Evolutionary conservation across 2,329 filamentous ascomycete species (phyloP).

Genomic region (Saccharata proteae): DNA sequence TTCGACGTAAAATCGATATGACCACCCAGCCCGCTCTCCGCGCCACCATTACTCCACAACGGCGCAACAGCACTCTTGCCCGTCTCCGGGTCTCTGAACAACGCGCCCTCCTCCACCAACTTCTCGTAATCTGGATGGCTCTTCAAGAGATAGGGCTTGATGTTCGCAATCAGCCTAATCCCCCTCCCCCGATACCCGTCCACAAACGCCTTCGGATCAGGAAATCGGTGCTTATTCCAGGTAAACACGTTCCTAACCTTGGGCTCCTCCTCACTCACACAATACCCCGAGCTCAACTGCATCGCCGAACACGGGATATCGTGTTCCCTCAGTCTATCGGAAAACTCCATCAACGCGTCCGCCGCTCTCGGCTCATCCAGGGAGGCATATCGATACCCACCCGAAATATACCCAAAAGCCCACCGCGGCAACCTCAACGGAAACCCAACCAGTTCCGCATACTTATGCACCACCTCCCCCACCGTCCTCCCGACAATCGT

Average conservation of each 20-base stretch:
- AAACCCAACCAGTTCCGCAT: slow-evolving; percentile 56
- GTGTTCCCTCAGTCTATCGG: slow-evolving; percentile 47
- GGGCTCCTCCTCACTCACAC: slow-evolving; percentile 52
- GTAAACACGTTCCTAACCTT: slow-evolving; percentile 61
- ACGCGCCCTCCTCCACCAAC: slow-evolving; percentile 44
- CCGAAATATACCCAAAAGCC: slow-evolving; percentile 62
- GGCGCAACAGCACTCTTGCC: slow-evolving; percentile 43
- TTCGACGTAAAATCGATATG: slow-evolving; percentile 63
- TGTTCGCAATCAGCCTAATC: slow-evolving; percentile 57
- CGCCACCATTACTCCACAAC: slow-evolving; percentile 62
- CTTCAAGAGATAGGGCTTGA: slow-evolving; percentile 59
- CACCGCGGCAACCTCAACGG: slow-evolving; percentile 57
- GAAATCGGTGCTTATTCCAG: slow-evolving; percentile 61
- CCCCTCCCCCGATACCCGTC: slow-evolving; percentile 49
- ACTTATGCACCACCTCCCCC: slow-evolving; percentile 52
- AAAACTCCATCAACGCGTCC: slow-evolving; percentile 49
- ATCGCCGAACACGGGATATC: slow-evolving; percentile 60
- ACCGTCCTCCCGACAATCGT: slow-evolving; percentile 54
- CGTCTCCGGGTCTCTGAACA: slow-evolving; percentile 49
- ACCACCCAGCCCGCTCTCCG: slow-evolving; percentile 55
- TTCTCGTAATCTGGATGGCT: slow-evolving; percentile 56
- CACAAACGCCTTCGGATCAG: slow-evolving; percentile 53
- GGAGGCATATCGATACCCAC: slow-evolving; percentile 52
- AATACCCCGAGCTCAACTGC: slow-evolving; percentile 64
- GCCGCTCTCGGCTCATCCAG: slow-evolving; percentile 42